Evolutionary conservation across 2,329 filamentous ascomycete species (phyloP).

Genomic region (Epichloe sylvatica): DNA sequence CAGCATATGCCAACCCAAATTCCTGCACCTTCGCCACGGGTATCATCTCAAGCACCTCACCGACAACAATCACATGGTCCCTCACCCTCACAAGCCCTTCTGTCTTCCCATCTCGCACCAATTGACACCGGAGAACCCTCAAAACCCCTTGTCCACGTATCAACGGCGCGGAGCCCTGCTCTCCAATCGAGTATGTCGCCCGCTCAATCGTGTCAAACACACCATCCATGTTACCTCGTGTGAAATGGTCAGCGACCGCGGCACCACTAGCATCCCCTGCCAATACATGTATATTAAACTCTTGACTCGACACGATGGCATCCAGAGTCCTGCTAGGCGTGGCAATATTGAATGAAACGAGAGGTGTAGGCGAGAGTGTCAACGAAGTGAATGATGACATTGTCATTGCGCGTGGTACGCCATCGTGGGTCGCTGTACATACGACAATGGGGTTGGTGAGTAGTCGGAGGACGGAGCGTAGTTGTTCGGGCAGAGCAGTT

Average conservation of each 20-base stretch:
- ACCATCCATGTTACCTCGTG: constrained; percentile 30
- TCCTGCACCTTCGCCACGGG: constrained; percentile 18
- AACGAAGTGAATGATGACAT: constrained; percentile 47
- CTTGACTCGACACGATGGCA: constrained; percentile 29
- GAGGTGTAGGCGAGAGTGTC: constrained; percentile 34
- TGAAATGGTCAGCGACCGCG: constrained; percentile 37
- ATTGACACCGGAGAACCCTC: constrained; percentile 30
- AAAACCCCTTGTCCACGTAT: constrained; percentile 38
- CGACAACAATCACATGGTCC: constrained; percentile 39
- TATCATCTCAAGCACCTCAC: constrained; percentile 34
- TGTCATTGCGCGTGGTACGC: constrained; percentile 36
- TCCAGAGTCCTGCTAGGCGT: constrained; percentile 41
- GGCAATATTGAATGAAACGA: constrained; percentile 43
- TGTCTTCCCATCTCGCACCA: constrained; percentile 26
- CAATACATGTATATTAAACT: constrained; percentile 44
- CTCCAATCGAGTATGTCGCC: constrained; percentile 6
- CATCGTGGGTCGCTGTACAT: constrained; percentile 31
- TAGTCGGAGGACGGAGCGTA: constrained; percentile 40
- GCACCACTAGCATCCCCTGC: constrained; percentile 33
- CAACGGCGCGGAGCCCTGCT: constrained; percentile 22
- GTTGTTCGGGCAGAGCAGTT: constrained; percentile 28
- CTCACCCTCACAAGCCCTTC: constrained; percentile 31
- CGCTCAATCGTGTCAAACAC: constrained; percentile 19
- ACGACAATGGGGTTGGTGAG: constrained; percentile 42
- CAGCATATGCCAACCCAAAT: constrained; percentile 35